Base-by-base conservation (phyloP, 2,329 filamentous ascomycete species). In the Magnaporthales sp. region DNA sequence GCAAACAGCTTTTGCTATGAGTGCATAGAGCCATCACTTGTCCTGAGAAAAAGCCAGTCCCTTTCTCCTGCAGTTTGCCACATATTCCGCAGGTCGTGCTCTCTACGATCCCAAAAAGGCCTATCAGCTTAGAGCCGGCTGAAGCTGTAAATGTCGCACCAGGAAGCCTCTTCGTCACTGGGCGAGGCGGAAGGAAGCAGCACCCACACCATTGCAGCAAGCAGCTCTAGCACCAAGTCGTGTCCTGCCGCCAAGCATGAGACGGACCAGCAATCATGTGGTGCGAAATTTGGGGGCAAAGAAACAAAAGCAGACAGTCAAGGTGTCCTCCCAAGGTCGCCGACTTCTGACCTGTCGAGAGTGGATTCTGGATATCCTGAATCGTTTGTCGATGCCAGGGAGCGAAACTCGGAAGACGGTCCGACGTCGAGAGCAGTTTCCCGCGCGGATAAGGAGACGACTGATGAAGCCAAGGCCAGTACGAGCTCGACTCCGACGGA, bases 191-290 rank as follows among this genome's bases (percentile, higher is more conserved):
- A 15, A 27, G 24, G 1, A 60, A 29, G 56, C 56, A 29, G 24
- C 13, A 60, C 63, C 7, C 66, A 63, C 8, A 67, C 66, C 5
- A 46, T 67, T 38, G 66, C 46, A 22, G 24, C 63, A 10, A 67
- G 66, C 66, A 65, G 13, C 11, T 38, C 66, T 2, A 67, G 66
- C 31, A n/a, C 64, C 56, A 27, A 60, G 2, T 60, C 56, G 56
- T 15, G 10, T 1, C 2, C 54, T 4, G 38, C 38, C 19, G 15
- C 38, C 1, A 46, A 46, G 38, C 38, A 2, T 4, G 15, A 46
- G 38, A n/a, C 4, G 15, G 38, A n/a, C 15, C 38, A 46, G 38
- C 38, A 46, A 46, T 46, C 6, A 13, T 46, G 38, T 8, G 38
- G 38, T 13, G 26, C 9, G 10, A 24, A 15, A 8, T 15, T 13